Evolutionary conservation across 2,329 filamentous ascomycete genomes (phyloP), one percentile per base, ranked within the genome.

Genomic region (Monilinia fructicola): DNA sequence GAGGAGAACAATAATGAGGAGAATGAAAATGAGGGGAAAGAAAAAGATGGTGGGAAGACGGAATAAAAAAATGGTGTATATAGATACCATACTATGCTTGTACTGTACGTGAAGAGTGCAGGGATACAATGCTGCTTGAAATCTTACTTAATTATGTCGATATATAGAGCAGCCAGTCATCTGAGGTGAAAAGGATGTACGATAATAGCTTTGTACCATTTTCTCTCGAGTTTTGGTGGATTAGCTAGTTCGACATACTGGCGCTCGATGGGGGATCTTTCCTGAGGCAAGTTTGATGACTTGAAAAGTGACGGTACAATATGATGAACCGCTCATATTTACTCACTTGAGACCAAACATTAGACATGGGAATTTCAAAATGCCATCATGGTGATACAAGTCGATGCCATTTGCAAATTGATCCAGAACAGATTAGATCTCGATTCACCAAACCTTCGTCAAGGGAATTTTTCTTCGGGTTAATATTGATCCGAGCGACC

Each of bases 1-100:
- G 67, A 67, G 62, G 69, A 58, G 21, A 62, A 53, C 21, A 54
- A 44, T 44, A 66, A 44, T 38, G 64, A 66, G 56, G 69, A 60
- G 21, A n/a, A n/a, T n/a, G n/a, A n/a, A n/a, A n/a, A n/a, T n/a
- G n/a, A n/a, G 64, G 54, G 38, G 54, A 66, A 62, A 59, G 50
- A 56, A 21, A 63, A 31, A 1, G 35, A 7, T 38, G 53, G 35
- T 31, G 35, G 6, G n/a, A 31, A 60, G 5, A 40, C 31, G 18
- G 28, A 65, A 28, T 63, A 48, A 16, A 42, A 42, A 42, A 54
- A 38, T 42, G 18, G 14, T 50, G 31, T 61, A 48, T 61, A 50
- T 50, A 50, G 14, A 7, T 50, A 50, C 44, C 18, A 16, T 55
- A 2, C n/a, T 35, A 10, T 26, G 21, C 21, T 50, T 50, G 6